These are phyloP conservation scores for maize (Zea mays) DNA, from an alignment of 176 grass and related monocot genomes.

Conservation along the genomic window DNA sequence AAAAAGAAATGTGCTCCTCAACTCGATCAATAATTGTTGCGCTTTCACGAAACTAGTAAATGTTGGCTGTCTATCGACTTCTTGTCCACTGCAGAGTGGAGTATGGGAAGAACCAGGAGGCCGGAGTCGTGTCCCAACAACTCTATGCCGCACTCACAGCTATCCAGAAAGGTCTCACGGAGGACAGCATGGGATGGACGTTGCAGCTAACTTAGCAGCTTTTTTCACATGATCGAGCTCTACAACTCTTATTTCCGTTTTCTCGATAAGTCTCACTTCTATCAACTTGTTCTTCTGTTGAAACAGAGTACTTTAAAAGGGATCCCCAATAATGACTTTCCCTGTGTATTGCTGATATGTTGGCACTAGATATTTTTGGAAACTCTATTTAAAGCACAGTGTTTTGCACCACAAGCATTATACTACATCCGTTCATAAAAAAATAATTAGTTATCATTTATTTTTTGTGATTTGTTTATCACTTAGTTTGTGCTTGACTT, in stretches of 20 bases:
- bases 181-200: slow-evolving; percentile 74
- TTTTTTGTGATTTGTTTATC: no score
- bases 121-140: slow-evolving; percentile 70
- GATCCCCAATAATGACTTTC: no score
- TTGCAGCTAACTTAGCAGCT: slow-evolving; percentile 49
- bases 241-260: neutral
- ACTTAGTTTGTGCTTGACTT: no score
- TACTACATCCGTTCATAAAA: no score
- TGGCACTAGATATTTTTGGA: no score
- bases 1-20: slow-evolving; percentile 2
- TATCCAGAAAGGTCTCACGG: slow-evolving; percentile 77
- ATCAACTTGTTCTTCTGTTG: neutral
- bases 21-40: neutral
- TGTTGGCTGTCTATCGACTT: slow-evolving; percentile 20
- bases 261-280: neutral
- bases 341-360: no score
- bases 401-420: no score
- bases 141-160: slow-evolving; percentile 58
- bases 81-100: slow-evolving; percentile 57
- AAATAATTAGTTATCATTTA: no score
- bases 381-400: no score
- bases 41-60: neutral
- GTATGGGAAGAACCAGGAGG: slow-evolving; percentile 60
- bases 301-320: no score
- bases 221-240: slow-evolving; percentile 4